Conservation (phyloP, 805 yeast genomes). For the Metschnikowia borealis region DNA sequence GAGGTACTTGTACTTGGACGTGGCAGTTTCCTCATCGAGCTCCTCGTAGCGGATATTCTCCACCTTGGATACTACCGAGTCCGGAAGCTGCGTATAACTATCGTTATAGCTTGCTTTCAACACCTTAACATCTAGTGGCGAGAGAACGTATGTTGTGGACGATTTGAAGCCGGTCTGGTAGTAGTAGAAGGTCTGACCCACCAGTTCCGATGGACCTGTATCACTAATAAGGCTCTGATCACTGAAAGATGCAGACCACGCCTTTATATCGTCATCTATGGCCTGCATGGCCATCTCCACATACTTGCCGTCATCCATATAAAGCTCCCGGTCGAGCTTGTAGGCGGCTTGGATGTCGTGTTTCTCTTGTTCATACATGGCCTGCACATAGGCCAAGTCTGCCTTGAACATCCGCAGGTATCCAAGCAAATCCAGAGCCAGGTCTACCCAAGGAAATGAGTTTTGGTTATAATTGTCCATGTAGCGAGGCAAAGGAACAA, state of each 20-base stretch:
- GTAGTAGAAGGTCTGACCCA: conserved; percentile 47
- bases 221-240: conserved; percentile 23
- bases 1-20: conserved; percentile 65
- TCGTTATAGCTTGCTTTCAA: conserved; percentile 56
- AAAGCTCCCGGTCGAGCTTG: conserved; percentile 56
- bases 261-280: conserved; percentile 45
- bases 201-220: conserved; percentile 19
- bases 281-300: conserved; percentile 51
- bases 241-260: conserved; percentile 30
- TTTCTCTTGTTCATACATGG: conserved; percentile 60
- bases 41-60: conserved; percentile 70
- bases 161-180: conserved; percentile 77
- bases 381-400: conserved; percentile 47
- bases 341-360: conserved; percentile 45
- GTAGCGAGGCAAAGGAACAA: conserved; percentile 48
- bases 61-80: conserved; percentile 53
- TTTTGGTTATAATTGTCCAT: conserved; percentile 27
- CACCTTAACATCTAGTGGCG: conserved; percentile 77
- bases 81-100: conserved; percentile 64
- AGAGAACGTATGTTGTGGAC: conserved; percentile 56
- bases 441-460: conserved; percentile 54
- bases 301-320: conserved; percentile 55
- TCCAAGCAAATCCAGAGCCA: conserved; percentile 25
- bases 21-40: conserved; percentile 54
- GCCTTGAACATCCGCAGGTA: conserved; percentile 73